Evolutionary conservation across 345 rosid genomes (phyloP).

Genomic region (Aquilaria yunnanensis): DNA sequence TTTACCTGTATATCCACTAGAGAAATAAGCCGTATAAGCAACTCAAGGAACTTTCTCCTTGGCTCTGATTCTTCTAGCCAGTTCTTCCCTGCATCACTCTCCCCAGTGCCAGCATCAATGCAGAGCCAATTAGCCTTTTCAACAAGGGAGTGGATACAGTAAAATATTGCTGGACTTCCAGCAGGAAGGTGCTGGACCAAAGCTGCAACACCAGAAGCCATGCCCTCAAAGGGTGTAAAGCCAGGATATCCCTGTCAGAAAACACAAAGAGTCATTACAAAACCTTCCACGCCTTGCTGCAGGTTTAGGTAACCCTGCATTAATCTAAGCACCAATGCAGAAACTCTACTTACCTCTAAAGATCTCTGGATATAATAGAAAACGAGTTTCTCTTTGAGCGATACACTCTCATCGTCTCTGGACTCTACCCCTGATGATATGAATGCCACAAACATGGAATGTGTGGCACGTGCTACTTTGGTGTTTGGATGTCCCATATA

Average conservation of each 20-base stretch:
- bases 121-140: constrained; percentile 57
- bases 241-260: constrained; percentile 63
- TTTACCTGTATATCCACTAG: constrained; percentile 86
- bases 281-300: constrained; percentile 9
- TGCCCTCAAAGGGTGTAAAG: constrained; percentile 85
- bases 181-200: constrained; percentile 85
- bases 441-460: constrained; percentile 72
- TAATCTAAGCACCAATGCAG: not conserved
- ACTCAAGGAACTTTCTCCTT: constrained; percentile 53
- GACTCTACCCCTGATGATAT: constrained; percentile 60
- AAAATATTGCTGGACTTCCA: constrained; percentile 83
- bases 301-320: not conserved
- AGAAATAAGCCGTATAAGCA: constrained; percentile 72
- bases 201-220: constrained; percentile 91
- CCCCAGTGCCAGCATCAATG: constrained; percentile 14
- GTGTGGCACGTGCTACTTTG: constrained; percentile 76
- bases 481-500: constrained; percentile 81
- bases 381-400: constrained; percentile 73
- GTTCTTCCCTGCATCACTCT: constrained; percentile 43
- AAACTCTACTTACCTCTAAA: constrained; percentile 48
- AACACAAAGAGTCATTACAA: constrained; percentile 8
- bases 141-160: constrained; percentile 65
- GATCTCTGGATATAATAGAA: constrained; percentile 83
- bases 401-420: constrained; percentile 42
- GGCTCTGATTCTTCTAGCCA: constrained; percentile 60